A percentile compares a stretch with the other conserved stretches of the same genome.
phyloP scores from a whole-genome alignment of 2,329 filamentous ascomycete species.

The Arthroderma uncinatum region DNA sequence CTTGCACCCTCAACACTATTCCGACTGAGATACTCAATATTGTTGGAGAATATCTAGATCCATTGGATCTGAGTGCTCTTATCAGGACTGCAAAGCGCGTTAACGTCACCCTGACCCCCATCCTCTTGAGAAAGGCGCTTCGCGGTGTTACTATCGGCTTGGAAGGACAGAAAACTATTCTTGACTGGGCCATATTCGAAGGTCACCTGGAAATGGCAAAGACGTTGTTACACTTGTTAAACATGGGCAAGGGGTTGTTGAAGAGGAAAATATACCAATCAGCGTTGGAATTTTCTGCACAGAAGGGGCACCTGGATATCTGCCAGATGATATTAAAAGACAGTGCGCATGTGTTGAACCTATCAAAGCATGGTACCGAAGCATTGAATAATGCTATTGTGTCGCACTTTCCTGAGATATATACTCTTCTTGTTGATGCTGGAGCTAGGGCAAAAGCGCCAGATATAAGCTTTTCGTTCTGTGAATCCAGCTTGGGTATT shows the following conservation, averaged over 20 bases:
- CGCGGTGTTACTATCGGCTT: not conserved
- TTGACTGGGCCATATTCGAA: not conserved
- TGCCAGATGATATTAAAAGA: conserved; percentile 3
- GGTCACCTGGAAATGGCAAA: conserved; percentile 5
- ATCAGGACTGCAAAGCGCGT: conserved; percentile 4
- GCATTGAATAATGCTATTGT: conserved; percentile 4
- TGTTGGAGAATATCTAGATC: not conserved
- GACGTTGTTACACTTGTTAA: not conserved
- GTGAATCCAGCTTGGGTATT: not conserved
- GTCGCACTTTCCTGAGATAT: not conserved
- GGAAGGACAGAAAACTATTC: not conserved
- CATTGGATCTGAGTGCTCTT: conserved; percentile 5
- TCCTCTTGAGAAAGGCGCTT: conserved; percentile 2
- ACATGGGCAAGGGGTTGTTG: not conserved
- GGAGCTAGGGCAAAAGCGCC: not conserved
- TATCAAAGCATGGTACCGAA: not conserved
- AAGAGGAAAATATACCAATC: not conserved
- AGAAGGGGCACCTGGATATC: not conserved
- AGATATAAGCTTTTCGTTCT: not conserved
- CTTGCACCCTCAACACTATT: not conserved
- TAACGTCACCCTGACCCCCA: not conserved
- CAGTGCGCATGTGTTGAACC: not conserved
- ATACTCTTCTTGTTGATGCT: not conserved
- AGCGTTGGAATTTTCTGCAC: conserved; percentile 1
- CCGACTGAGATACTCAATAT: conserved; percentile 3